Evolutionary conservation across 768 basidiomycete species (phyloP), one percentile per base, ranked within the genome.

Genomic region (Trametes villosa): DNA sequence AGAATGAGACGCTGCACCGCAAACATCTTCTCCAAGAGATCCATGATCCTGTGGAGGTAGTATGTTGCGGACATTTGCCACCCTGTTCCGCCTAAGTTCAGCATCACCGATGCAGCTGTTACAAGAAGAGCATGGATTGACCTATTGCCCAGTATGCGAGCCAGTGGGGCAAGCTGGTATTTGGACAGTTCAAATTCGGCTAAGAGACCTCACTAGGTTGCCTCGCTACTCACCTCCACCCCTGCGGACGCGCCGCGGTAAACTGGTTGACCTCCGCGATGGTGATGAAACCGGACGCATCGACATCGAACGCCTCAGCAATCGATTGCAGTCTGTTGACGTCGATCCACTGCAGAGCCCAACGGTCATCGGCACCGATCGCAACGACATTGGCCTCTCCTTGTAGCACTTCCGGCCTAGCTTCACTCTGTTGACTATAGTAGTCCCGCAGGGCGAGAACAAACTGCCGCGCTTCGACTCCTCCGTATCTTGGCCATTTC

Each of bases 391-490:
- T 33, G 15, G 34, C 15, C 5, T 42, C 31, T 1, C 17, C 44
- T 33, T 30, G 30, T 12, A 42, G 17, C 11, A 38, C 13, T n/a
- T 44, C 31, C n/a, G n/a, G n/a, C 48, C 59, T 56, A 22, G 34
- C 11, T 24, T 63, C 66, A 30, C 46, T 49, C 20, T 72, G 64
- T 33, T 69, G 68, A 2, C 69, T 53, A 45, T 75, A 77, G 60
- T 76, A 73, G 61, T 80, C 78, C 13, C 73, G 67, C 5, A 79
- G 60, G 3, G 75, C 77, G 34, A 81, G 72, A 3, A 82, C 79
- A 50, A 84, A 84, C 53, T 81, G 79, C 0, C 77, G 71, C 0
- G 82, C 79, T 63, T 84, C 82, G 31, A 84, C 83, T n/a, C n/a
- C n/a, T n/a, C n/a, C n/a, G 60, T 76, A 82, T 11, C 80, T 77